phyloP scores from a whole-genome alignment of 306 rosid species.

The Trifolium repens region DNA sequence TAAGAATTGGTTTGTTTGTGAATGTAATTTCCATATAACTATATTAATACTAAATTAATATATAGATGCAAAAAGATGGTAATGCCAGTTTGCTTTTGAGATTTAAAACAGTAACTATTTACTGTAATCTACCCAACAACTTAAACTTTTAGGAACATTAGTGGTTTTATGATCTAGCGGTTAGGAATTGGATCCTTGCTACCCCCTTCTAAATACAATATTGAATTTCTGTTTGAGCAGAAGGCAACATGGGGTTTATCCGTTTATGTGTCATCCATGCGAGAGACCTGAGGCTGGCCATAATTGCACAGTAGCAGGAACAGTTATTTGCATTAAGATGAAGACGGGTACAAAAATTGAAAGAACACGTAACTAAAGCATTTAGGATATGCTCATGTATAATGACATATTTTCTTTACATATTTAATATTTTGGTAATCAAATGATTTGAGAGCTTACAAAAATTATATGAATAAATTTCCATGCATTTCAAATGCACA shows the following conservation, averaged over 20 bases:
- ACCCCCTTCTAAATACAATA: constrained; percentile 5
- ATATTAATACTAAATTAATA: constrained; percentile 4
- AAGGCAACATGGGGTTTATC: neutral
- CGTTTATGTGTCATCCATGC: constrained; percentile 6
- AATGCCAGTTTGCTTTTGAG: constrained; percentile 9
- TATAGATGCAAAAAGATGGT: constrained; percentile 5
- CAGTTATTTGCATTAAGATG: constrained; percentile 21
- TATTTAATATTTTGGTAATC: constrained; percentile 16
- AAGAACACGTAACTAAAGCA: constrained; percentile 19
- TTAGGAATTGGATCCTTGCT: constrained; percentile 11
- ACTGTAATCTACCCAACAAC: constrained; percentile 1
- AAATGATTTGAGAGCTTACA: constrained; percentile 26
- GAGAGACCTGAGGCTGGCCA: constrained; percentile 18
- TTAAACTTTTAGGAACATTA: neutral
- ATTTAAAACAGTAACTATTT: constrained; percentile 9
- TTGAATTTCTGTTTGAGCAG: constrained; percentile 2
- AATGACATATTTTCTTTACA: constrained; percentile 14
- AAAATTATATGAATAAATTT: constrained; percentile 22
- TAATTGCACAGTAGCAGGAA: constrained; percentile 26
- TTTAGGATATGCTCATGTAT: constrained; percentile 35
- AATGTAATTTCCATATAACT: neutral
- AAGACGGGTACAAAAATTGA: constrained; percentile 22
- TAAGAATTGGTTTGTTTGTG: constrained; percentile 6
- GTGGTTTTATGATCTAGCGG: neutral
- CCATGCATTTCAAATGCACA: constrained; percentile 32